A percentile compares a stretch with the other conserved stretches of the same genome.
Evolutionary conservation across 495 filamentous ascomycete genomes (phyloP).

Genomic region (Trichoderma erinaceum): DNA sequence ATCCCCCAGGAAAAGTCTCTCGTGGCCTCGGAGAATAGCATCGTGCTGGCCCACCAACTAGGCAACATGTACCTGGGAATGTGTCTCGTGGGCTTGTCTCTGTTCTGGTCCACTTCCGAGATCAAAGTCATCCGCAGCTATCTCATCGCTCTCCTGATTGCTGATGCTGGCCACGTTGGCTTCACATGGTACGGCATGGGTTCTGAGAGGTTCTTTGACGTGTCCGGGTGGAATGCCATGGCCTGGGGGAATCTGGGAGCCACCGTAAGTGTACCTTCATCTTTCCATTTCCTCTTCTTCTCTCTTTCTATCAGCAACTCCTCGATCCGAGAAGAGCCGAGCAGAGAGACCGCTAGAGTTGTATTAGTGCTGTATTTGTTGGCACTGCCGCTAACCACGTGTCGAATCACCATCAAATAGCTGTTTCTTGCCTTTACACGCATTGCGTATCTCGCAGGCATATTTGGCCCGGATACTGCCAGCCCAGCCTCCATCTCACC

Average conservation of each 20-base stretch:
- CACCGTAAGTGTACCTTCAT: slow-evolving; percentile 41
- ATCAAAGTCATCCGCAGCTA: slow-evolving; percentile 61
- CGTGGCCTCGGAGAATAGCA: slow-evolving; percentile 25
- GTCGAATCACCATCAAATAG: slow-evolving; percentile 21
- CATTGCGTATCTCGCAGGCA: slow-evolving; percentile 49
- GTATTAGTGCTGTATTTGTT: no score
- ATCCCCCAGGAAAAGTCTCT: slow-evolving; percentile 34
- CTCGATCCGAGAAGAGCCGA: not conserved
- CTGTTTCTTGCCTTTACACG: slow-evolving; percentile 51
- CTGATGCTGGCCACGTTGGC: slow-evolving; percentile 64
- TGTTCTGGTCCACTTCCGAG: slow-evolving; percentile 59
- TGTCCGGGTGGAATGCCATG: slow-evolving; percentile 59
- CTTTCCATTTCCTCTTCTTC: not conserved
- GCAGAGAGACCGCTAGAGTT: not conserved
- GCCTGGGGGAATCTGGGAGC: slow-evolving; percentile 68
- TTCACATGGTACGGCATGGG: slow-evolving; percentile 56
- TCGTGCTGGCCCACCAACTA: slow-evolving; percentile 45
- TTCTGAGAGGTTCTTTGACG: slow-evolving; percentile 44
- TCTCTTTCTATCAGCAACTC: not conserved
- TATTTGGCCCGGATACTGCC: slow-evolving; percentile 44
- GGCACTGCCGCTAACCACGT: slow-evolving; percentile 12
- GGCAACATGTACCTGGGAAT: slow-evolving; percentile 63
- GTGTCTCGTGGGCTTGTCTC: slow-evolving; percentile 53
- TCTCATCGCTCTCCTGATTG: slow-evolving; percentile 56
- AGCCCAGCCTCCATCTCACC: not conserved